Evolutionary conservation across 176 grass and related monocot species (phyloP), one percentile per base, ranked within the genome.

Genomic region (Luzula sylvatica): DNA sequence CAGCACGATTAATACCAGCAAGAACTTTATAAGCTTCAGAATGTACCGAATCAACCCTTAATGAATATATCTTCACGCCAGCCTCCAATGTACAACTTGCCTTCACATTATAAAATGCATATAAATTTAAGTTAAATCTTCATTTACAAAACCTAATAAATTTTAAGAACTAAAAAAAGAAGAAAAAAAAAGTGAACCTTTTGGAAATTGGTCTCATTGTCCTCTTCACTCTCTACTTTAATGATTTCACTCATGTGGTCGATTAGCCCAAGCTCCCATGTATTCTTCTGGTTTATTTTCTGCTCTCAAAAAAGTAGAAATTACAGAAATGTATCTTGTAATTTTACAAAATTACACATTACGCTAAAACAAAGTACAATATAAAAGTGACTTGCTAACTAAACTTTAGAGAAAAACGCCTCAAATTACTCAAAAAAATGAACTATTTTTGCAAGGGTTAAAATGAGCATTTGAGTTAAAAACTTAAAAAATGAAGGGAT

Each of bases 281-380:
- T 96, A 43, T 96, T 96, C 72, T 90, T 96, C 55, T 96, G 85
- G 68, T 90, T 96, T 19, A 96, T 90, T 65, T 96, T 96, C 92
- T 96, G 78, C 59, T 48, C 16, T 46, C 52, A 28, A 11, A 3
- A 27, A 54, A 45, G 2, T 43, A 32, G 18, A 35, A 22, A 50
- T 58, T n/a, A n/a, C n/a, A n/a, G n/a, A n/a, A n/a, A n/a, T n/a
- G n/a, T n/a, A n/a, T n/a, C n/a, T n/a, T n/a, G n/a, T n/a, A n/a
- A n/a, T n/a, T n/a, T n/a, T n/a, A n/a, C n/a, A n/a, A n/a, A n/a
- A n/a, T n/a, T n/a, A n/a, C n/a, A n/a, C n/a, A n/a, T n/a, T n/a
- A n/a, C n/a, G n/a, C n/a, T n/a, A n/a, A n/a, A n/a, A n/a, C n/a
- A n/a, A n/a, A n/a, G n/a, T n/a, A n/a, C n/a, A n/a, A n/a, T n/a